Evolutionary conservation across 164 flowering plant species (phyloP).

Genomic region (Kingdonia uniflora): DNA sequence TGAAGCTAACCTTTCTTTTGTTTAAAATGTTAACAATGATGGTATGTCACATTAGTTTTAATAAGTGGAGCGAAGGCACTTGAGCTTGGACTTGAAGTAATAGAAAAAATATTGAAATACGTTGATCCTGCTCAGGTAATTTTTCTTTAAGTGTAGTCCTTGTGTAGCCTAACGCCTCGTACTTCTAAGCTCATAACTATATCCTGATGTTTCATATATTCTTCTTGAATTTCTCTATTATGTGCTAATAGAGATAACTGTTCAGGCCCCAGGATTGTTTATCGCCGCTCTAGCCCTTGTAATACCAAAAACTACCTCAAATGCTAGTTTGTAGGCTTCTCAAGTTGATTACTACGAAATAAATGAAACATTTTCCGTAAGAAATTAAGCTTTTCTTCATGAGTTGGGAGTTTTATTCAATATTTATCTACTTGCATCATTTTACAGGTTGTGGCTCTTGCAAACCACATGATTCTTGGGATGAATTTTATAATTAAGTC

Average conservation of each 20-base stretch:
- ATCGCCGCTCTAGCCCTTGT: conserved; percentile 94
- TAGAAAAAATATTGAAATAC: conserved; percentile 67
- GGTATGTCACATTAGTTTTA: conserved; percentile 87
- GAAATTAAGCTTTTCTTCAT: conserved; percentile 26
- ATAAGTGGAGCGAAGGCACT: conserved; percentile 80
- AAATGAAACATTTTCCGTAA: conserved; percentile 18
- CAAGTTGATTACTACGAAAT: conserved; percentile 88
- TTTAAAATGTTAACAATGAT: conserved; percentile 33
- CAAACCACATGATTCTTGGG: conserved; percentile 74
- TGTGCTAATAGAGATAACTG: conserved; percentile 9
- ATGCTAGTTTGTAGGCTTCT: conserved; percentile 31
- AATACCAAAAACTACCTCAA: too few relatives aligned
- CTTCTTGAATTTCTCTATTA: background rate
- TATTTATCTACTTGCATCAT: background rate
- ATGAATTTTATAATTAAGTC: conserved; percentile 66
- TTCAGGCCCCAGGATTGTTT: conserved; percentile 90
- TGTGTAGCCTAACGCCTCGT: background rate
- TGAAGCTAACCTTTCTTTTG: background rate
- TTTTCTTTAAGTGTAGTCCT: background rate
- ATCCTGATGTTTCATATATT: background rate
- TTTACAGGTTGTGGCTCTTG: conserved; percentile 89
- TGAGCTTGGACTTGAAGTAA: conserved; percentile 63
- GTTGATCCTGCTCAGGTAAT: conserved; percentile 97
- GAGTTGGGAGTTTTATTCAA: too few relatives aligned
- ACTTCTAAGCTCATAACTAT: background rate